Conservation (phyloP, 768 basidiomycete species). For the Sporobolomyces roseus region DNA sequence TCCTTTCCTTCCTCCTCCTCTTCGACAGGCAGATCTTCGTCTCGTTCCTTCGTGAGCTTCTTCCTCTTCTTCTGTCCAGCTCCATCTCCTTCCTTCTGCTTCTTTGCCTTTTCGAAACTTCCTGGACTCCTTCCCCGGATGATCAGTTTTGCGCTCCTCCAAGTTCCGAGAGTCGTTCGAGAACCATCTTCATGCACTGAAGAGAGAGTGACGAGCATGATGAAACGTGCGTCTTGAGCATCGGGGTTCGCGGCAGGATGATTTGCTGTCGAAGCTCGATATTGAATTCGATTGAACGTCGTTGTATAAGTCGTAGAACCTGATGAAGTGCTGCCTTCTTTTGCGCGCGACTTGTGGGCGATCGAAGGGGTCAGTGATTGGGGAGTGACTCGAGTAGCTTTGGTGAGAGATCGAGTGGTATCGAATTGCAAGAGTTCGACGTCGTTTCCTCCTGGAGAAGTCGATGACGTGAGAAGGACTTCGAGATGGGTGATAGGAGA, state of each 20-base stretch:
- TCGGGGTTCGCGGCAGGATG: no score
- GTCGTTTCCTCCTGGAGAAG: background rate
- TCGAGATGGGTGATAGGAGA: background rate
- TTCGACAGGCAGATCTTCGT: no score
- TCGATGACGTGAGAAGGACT: background rate
- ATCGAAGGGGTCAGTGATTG: background rate
- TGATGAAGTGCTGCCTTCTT: background rate
- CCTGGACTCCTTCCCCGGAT: conserved; percentile 15
- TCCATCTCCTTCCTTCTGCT: background rate
- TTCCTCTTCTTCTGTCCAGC: no score
- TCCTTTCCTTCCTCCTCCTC: no score
- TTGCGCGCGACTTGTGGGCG: no score
- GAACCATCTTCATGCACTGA: conserved; percentile 6
- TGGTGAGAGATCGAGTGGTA: background rate
- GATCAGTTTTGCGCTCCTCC: conserved; percentile 4
- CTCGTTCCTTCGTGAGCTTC: no score
- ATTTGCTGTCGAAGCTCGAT: conserved; percentile 4
- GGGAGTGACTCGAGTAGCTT: background rate
- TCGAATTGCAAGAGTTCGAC: background rate
- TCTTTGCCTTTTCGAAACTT: conserved; percentile 1
- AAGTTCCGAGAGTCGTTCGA: conserved; percentile 1
- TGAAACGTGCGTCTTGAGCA: no score
- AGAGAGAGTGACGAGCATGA: background rate
- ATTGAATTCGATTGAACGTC: conserved; percentile 18
- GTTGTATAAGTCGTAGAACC: background rate